phyloP scores from a whole-genome alignment of 306 rosid species.

The Cucurbita pepo region DNA sequence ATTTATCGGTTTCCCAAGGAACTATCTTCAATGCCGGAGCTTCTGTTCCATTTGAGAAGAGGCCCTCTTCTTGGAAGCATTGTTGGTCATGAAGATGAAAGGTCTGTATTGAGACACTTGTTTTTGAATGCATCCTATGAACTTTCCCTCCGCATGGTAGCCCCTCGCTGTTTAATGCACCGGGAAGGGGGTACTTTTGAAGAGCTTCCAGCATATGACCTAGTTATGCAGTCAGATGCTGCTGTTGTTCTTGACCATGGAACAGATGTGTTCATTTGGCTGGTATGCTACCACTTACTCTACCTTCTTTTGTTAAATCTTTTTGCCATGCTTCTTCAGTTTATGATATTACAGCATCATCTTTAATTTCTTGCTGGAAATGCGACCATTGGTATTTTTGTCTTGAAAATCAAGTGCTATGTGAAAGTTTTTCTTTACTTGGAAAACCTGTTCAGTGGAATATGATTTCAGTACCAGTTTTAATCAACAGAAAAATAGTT shows the following conservation, averaged over 20 bases:
- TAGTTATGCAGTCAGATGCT: slow-evolving; percentile 89
- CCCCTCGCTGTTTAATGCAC: slow-evolving; percentile 93
- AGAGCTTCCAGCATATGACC: slow-evolving; percentile 89
- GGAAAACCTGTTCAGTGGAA: not conserved
- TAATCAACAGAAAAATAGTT: not conserved
- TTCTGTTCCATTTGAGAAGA: slow-evolving; percentile 74
- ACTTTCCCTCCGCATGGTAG: slow-evolving; percentile 83
- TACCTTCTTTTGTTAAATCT: not conserved
- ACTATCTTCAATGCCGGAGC: slow-evolving; percentile 68
- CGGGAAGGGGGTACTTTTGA: slow-evolving; percentile 85
- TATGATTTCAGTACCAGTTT: not conserved
- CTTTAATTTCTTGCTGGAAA: not conserved
- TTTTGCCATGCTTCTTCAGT: not conserved
- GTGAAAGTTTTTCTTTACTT: not conserved
- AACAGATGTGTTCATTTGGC: slow-evolving; percentile 88
- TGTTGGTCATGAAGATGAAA: slow-evolving; percentile 95
- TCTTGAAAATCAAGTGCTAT: not conserved
- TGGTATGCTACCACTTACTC: slow-evolving; percentile 34
- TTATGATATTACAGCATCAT: not conserved
- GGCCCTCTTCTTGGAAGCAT: slow-evolving; percentile 84
- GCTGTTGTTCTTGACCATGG: slow-evolving; percentile 96
- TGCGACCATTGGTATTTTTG: not conserved
- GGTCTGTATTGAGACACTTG: slow-evolving; percentile 69
- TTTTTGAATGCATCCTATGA: slow-evolving; percentile 85
- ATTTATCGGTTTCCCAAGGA: slow-evolving; percentile 66